Percentiles rank a stretch among this genome's conserved stretches.
Evolutionary conservation across 768 basidiomycete genomes (phyloP).

Genomic region (Pisolithus marmoratus): DNA sequence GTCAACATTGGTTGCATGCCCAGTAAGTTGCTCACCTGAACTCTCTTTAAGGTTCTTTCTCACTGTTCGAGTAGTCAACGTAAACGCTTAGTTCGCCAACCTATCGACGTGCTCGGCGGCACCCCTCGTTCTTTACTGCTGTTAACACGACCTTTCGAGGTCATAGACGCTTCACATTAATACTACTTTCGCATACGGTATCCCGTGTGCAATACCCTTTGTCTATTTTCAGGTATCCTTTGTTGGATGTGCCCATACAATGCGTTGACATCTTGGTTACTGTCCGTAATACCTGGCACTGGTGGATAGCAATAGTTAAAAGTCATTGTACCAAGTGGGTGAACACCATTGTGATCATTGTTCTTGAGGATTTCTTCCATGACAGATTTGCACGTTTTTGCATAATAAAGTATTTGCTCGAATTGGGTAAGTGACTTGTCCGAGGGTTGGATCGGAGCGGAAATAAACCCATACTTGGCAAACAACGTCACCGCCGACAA

Average conservation of each 20-base stretch:
- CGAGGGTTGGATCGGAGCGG: too few species aligned
- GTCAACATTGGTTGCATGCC: constrained; percentile 36
- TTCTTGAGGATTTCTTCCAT: too few species aligned
- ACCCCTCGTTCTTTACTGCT: constrained; percentile 16
- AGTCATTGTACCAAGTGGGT: background rate
- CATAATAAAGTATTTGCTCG: too few species aligned
- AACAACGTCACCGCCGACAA: too few species aligned
- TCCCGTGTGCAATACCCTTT: background rate
- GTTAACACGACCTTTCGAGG: background rate
- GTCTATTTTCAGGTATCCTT: background rate
- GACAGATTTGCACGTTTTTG: too few species aligned
- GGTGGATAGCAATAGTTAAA: background rate
- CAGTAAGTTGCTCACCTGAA: constrained; percentile 18
- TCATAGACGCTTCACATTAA: constrained; percentile 6
- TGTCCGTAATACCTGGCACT: background rate
- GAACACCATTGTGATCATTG: too few species aligned
- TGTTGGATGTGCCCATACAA: background rate
- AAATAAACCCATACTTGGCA: too few species aligned
- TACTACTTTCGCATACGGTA: constrained; percentile 6
- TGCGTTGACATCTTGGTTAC: background rate
- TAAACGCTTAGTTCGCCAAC: constrained; percentile 5
- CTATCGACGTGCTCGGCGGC: background rate
- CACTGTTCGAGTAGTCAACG: constrained; percentile 7
- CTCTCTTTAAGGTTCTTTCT: background rate
- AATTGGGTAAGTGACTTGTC: too few species aligned